A percentile compares a stretch with the other conserved stretches of the same genome.
Evolutionary conservation across 116 monocot species (phyloP).

Genomic region (Dioscorea cayenensis): DNA sequence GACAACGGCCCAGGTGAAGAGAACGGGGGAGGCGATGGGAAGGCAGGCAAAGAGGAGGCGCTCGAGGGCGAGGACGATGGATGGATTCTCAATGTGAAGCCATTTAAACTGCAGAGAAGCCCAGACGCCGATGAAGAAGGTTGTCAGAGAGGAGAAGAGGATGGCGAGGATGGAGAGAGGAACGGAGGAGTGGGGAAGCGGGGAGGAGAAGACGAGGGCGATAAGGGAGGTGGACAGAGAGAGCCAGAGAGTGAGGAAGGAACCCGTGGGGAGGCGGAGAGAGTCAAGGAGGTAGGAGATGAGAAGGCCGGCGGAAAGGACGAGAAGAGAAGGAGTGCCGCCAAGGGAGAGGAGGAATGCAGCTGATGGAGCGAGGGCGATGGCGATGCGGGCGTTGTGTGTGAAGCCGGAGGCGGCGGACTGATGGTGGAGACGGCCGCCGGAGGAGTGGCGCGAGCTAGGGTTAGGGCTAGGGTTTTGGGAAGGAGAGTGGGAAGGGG

Average conservation of each 20-base stretch:
- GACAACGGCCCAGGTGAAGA: constrained; percentile 82
- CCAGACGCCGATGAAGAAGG: constrained; percentile 87
- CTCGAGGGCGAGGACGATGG: constrained; percentile 60
- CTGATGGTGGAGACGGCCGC: constrained; percentile 9
- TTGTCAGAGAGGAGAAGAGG: constrained; percentile 57
- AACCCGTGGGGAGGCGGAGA: constrained; percentile 40
- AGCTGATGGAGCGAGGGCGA: constrained; percentile 66
- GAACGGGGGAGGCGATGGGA: constrained; percentile 55
- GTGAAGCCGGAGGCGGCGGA: constrained; percentile 28
- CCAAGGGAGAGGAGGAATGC: constrained; percentile 85
- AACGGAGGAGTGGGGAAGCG: constrained; percentile 33
- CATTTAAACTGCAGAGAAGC: constrained; percentile 80
- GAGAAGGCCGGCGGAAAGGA: constrained; percentile 61
- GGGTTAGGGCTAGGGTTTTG: constrained; percentile 10
- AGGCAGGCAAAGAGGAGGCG: constrained; percentile 80
- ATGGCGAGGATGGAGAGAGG: constrained; percentile 51
- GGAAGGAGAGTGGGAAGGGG: constrained; percentile 16
- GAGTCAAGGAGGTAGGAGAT: constrained; percentile 77
- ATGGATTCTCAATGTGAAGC: constrained; percentile 81
- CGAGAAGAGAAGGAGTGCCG: constrained; percentile 43
- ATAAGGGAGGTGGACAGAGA: constrained; percentile 62
- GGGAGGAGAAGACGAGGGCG: constrained; percentile 68
- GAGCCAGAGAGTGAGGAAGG: constrained; percentile 83
- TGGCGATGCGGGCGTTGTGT: constrained; percentile 57
- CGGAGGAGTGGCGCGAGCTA: constrained; percentile 15